These are phyloP conservation scores for Protomyces macrosporus DNA, from an alignment of 1,139 yeast genomes.

Conservation along the genomic window DNA sequence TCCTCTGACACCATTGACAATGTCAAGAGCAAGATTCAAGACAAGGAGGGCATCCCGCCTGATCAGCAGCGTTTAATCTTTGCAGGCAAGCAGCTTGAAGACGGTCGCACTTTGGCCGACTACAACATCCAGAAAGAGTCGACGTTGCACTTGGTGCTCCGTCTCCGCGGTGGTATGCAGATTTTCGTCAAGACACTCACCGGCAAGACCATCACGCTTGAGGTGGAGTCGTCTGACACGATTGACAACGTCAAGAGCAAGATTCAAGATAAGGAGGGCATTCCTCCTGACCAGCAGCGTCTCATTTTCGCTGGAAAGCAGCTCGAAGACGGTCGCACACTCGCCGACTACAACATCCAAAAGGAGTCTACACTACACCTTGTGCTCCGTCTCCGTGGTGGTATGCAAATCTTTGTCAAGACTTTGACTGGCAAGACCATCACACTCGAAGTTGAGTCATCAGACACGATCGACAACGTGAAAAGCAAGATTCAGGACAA, in stretches of 20 bases:
- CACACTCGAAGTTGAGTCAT: conserved; percentile 86
- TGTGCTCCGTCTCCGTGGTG: conserved; percentile 66
- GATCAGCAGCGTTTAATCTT: conserved; percentile 82
- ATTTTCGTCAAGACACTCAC: conserved; percentile 87
- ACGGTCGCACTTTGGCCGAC: conserved; percentile 80
- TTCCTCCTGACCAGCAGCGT: conserved; percentile 93
- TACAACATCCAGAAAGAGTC: conserved; percentile 90
- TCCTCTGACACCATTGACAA: conserved; percentile 86
- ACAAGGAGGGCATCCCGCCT: conserved; percentile 86
- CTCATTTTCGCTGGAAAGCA: conserved; percentile 91
- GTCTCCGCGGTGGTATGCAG: conserved; percentile 87
- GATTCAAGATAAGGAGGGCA: conserved; percentile 92
- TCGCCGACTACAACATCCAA: conserved; percentile 99
- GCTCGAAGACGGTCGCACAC: conserved; percentile 88
- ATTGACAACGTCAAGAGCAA: conserved; percentile 89
- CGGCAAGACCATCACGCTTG: conserved; percentile 96
- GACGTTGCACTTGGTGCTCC: conserved; percentile 74
- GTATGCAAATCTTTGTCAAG: conserved; percentile 73
- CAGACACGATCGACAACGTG: conserved; percentile 86
- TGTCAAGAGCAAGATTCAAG: conserved; percentile 83
- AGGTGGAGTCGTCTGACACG: conserved; percentile 90
- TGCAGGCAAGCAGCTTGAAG: conserved; percentile 86
- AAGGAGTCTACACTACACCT: conserved; percentile 98
- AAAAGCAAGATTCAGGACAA: conserved; percentile 85
- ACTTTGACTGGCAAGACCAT: conserved; percentile 99